Base-by-base conservation (phyloP, 768 basidiomycete genomes). In the Russula emetica region DNA sequence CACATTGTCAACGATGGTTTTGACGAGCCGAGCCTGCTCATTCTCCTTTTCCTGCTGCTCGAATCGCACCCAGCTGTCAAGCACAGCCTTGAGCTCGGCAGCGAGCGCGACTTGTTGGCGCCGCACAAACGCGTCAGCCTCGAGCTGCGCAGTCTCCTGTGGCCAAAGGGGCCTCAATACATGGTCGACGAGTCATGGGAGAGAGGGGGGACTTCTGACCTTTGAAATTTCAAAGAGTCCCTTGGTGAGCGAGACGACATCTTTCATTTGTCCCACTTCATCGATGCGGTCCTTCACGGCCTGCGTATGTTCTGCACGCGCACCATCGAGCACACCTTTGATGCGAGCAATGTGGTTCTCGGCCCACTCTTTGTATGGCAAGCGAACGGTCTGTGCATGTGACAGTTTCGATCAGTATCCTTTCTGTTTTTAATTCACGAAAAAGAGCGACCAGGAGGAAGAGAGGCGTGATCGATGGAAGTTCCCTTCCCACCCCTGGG, bases 61-160 rank as follows among this genome's bases (percentile, higher is more conserved):
- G 77, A 87, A 94, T 74, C 97, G 90, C 62, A 94, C 96, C 95
- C 95, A 97, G 75, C 90, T 92, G 81, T 98, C 97, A 61, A 99
- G 85, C 45, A 98, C 95, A 34, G 87, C 71, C 79, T 98, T 98
- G 72, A 98, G 79, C 79, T 99, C 97, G 50, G 89, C 67, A 34
- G 94, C 86, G 72, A 98, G 78, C 49, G 84, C 86, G 63, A 88
- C 85, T 76, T 92, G 89, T 80, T 99, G 97, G 70, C 85, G 83
- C 73, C 93, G 91, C 52, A 89, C 86, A 71, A 98, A 99, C 62
- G 90, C 86, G 70, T 91, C 86, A 64, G 87, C 80, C 78, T 99
- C 97, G 71, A 97, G 80, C 71, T 85, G 78, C 55, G 95, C 95
- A 66, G 94, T 98, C 74, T 98, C 94, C 91, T 95, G 70, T 24